phyloP scores from a whole-genome alignment of 768 basidiomycete species.

The Crassisporium funariophilum region DNA sequence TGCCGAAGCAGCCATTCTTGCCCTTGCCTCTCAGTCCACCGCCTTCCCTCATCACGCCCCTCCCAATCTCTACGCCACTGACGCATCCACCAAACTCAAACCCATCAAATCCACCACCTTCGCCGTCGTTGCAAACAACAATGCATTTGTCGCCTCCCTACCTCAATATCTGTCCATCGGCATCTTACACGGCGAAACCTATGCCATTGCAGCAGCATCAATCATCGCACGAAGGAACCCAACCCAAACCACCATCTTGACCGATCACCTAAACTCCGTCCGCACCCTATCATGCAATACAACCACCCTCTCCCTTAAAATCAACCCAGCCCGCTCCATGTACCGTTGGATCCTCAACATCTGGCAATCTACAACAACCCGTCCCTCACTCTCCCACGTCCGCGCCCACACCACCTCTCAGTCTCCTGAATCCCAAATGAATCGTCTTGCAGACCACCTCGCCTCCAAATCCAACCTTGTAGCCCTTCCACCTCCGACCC shows the following conservation, averaged over 20 bases:
- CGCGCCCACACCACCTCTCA: conserved; percentile 6
- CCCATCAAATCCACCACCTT: not conserved
- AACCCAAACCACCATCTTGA: not conserved
- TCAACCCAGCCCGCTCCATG: conserved; percentile 1
- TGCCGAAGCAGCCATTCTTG: not conserved
- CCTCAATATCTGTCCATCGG: not conserved
- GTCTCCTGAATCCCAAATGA: no score
- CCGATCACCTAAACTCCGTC: conserved; percentile 7
- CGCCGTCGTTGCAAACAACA: not conserved
- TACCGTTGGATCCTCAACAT: conserved; percentile 8
- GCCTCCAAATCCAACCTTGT: no score
- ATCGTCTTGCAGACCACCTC: no score
- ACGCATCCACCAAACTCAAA: conserved; percentile 1
- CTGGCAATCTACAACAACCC: not conserved
- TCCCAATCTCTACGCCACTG: conserved; percentile 1
- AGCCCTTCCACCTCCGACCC: no score
- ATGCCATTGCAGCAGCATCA: not conserved
- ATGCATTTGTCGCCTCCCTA: not conserved
- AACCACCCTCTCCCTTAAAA: not conserved
- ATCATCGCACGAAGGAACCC: not conserved
- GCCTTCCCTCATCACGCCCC: no score
- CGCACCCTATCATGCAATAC: not conserved
- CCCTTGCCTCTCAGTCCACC: not conserved
- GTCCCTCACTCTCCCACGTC: not conserved
- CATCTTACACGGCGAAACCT: conserved; percentile 6